A percentile compares a stretch with the other conserved stretches of the same genome.
phyloP scores from a whole-genome alignment of 2,329 filamentous ascomycete genomes.

The Dissoconium aciculare region DNA sequence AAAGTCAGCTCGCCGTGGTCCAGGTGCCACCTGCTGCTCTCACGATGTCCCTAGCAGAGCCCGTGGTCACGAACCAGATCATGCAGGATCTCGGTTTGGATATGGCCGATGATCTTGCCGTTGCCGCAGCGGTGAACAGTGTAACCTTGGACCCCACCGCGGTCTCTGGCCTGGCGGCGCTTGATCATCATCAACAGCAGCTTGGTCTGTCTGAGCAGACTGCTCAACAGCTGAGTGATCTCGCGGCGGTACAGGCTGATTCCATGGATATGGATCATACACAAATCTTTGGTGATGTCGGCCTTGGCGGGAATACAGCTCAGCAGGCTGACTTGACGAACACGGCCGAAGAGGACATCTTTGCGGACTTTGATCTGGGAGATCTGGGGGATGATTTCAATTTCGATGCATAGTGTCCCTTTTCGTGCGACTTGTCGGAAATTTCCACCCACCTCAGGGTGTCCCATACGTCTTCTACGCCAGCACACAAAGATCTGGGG shows the following conservation, averaged over 20 bases:
- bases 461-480: too few species aligned
- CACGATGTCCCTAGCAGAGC: not conserved
- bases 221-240: conserved; percentile 14
- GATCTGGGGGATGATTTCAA: conserved; percentile 20
- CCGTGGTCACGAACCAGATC: conserved; percentile 17
- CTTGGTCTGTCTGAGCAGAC: conserved; percentile 5
- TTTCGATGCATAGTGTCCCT: too few species aligned
- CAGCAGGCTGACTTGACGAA: conserved; percentile 10
- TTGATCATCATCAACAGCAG: conserved; percentile 10
- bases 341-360: conserved; percentile 27
- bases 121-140: conserved; percentile 6
- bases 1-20: conserved; percentile 37
- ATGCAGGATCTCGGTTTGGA: conserved; percentile 23
- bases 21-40: not conserved
- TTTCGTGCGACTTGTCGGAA: too few species aligned
- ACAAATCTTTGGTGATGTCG: conserved; percentile 5
- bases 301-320: conserved; percentile 9
- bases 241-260: conserved; percentile 9
- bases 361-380: conserved; percentile 27
- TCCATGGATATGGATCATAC: conserved; percentile 17
- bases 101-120: conserved; percentile 8
- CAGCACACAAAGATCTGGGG: too few species aligned
- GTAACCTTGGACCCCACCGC: conserved; percentile 8
- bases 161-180: conserved; percentile 11
- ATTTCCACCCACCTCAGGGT: too few species aligned